A percentile compares a stretch with the other conserved stretches of the same genome.
Conservation (phyloP, 495 filamentous ascomycete species). For the Xylaria flabelliformis region DNA sequence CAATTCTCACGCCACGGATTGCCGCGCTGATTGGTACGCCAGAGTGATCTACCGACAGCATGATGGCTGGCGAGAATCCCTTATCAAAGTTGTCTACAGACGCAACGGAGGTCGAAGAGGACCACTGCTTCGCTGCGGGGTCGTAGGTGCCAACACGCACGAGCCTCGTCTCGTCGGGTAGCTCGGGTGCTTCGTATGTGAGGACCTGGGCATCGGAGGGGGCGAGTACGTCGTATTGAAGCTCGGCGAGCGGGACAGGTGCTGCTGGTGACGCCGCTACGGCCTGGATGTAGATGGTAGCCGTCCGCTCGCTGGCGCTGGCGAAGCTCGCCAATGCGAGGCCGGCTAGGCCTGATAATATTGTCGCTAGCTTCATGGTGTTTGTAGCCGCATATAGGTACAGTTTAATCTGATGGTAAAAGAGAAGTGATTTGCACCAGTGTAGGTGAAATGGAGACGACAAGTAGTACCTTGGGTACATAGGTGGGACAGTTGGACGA, state of each 20-base stretch:
- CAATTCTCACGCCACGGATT: slow-evolving; percentile 51
- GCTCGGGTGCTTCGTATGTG: slow-evolving; percentile 56
- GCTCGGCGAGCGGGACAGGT: slow-evolving; percentile 53
- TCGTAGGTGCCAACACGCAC: slow-evolving; percentile 59
- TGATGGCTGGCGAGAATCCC: slow-evolving; percentile 58
- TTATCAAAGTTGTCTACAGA: slow-evolving; percentile 58
- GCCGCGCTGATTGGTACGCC: slow-evolving; percentile 43
- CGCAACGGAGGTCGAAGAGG: slow-evolving; percentile 54
- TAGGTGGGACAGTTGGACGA: background rate
- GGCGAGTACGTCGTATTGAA: slow-evolving; percentile 49
- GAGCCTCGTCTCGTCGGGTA: slow-evolving; percentile 46
- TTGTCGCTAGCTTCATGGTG: slow-evolving; percentile 37
- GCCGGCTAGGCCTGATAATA: slow-evolving; percentile 42
- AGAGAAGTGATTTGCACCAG: background rate
- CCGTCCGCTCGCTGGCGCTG: slow-evolving; percentile 38
- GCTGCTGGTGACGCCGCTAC: slow-evolving; percentile 37
- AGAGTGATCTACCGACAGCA: slow-evolving; percentile 50
- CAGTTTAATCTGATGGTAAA: background rate
- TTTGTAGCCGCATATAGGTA: background rate
- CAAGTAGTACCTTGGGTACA: background rate
- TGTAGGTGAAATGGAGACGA: background rate
- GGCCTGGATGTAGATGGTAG: slow-evolving; percentile 55
- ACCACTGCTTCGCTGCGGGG: slow-evolving; percentile 46
- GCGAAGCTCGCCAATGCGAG: slow-evolving; percentile 37
- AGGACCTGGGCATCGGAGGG: slow-evolving; percentile 43